Percentiles rank a stretch among this genome's conserved stretches.
These are phyloP conservation scores for Amaranthus hypochondriacus DNA, from an alignment of 148 eudicot species.

Conservation along the genomic window DNA sequence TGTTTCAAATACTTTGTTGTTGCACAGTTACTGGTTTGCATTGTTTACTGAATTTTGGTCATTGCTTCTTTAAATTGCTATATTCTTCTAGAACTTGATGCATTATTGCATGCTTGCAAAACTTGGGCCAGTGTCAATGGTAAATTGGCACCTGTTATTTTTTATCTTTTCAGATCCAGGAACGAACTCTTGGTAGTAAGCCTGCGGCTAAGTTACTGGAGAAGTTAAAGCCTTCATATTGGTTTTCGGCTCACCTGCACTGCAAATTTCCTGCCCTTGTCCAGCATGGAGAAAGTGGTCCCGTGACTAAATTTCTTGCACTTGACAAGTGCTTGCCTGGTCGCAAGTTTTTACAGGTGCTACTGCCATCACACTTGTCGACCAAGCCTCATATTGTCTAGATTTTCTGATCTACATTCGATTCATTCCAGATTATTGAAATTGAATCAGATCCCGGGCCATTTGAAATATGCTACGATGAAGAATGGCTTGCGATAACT, in stretches of 20 bases:
- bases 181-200: conserved; percentile 75
- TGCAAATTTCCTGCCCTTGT: conserved; percentile 89
- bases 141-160: background rate
- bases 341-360: conserved; percentile 83
- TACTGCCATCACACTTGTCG: conserved; percentile 10
- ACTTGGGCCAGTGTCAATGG: background rate
- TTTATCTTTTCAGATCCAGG: conserved; percentile 47
- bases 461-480: conserved; percentile 74
- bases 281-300: conserved; percentile 72
- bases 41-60: too few species aligned
- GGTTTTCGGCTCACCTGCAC: conserved; percentile 98
- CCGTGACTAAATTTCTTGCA: conserved; percentile 86
- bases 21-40: background rate
- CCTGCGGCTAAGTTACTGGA: conserved; percentile 82
- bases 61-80: background rate
- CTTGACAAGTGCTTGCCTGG: conserved; percentile 95
- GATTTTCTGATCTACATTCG: conserved; percentile 8
- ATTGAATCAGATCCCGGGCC: conserved; percentile 87
- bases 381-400: background rate
- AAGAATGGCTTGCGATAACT: conserved; percentile 97
- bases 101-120: background rate
- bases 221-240: conserved; percentile 77
- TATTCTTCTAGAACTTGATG: background rate
- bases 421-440: conserved; percentile 54
- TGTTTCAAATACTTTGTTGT: background rate